Percentiles rank a stretch among this genome's conserved stretches.
These are phyloP conservation scores for Dissophora globulifera DNA, from an alignment of 192 early-diverging fungal species.

Conservation along the genomic window DNA sequence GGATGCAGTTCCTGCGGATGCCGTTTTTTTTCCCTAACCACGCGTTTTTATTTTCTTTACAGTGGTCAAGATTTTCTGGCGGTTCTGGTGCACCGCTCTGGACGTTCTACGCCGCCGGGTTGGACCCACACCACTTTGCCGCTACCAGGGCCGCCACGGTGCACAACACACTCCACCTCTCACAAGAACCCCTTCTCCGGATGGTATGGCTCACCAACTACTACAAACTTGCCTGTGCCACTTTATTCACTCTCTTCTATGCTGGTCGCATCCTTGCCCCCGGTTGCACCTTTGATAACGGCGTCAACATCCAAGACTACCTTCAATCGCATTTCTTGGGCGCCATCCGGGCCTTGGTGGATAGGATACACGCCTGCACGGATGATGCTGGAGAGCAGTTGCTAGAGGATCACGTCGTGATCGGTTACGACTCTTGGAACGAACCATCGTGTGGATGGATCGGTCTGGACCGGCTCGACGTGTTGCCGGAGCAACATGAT, in stretches of 20 bases:
- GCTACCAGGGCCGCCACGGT: conserved; percentile 62
- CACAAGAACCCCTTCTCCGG: conserved; percentile 44
- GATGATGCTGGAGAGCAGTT: conserved; percentile 17
- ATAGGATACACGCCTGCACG: conserved; percentile 36
- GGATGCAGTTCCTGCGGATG: too few relatives aligned
- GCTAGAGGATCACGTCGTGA: conserved; percentile 54
- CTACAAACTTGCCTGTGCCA: conserved; percentile 59
- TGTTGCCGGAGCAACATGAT: conserved; percentile 53
- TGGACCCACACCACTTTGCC: conserved; percentile 56
- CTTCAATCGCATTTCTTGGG: conserved; percentile 61
- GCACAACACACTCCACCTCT: conserved; percentile 54
- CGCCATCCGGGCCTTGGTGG: conserved; percentile 50
- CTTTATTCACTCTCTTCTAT: conserved; percentile 69
- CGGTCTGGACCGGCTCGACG: conserved; percentile 44
- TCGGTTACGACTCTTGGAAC: conserved; percentile 69
- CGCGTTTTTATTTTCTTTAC: too few relatives aligned
- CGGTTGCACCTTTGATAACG: conserved; percentile 48
- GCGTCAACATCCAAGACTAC: conserved; percentile 62
- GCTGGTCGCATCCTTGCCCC: conserved; percentile 62
- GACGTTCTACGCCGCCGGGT: conserved; percentile 60
- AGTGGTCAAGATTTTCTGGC: conserved; percentile 52
- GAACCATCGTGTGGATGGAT: conserved; percentile 67
- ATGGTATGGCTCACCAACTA: conserved; percentile 74
- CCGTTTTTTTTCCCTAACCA: too few relatives aligned
- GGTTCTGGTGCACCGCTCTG: conserved; percentile 69